Conservation (phyloP, 148 eudicot species). For the Polygonum aviculare region DNA sequence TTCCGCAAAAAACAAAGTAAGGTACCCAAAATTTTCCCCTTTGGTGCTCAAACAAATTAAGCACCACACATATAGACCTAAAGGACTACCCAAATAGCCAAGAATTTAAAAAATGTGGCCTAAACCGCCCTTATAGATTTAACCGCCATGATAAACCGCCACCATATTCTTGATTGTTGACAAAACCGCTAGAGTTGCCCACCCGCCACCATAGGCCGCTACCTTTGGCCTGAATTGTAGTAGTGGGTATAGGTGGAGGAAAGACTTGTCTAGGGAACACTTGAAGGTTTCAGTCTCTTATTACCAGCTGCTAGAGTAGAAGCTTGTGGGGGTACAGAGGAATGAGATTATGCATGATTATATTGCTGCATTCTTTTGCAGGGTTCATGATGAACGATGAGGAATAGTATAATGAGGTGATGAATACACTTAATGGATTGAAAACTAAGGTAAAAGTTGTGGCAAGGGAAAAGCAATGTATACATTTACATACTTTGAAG, state of each 20-base stretch:
- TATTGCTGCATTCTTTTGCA: not conserved
- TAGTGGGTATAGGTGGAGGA: slow-evolving; percentile 69
- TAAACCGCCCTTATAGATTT: no score
- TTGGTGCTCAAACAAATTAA: no score
- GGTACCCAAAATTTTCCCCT: no score
- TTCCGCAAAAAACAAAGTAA: no score
- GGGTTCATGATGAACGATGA: not conserved
- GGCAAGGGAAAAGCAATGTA: not conserved
- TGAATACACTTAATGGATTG: not conserved
- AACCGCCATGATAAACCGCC: no score
- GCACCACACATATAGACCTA: no score
- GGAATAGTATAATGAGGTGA: not conserved
- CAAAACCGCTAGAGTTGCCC: no score
- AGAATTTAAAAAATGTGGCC: no score
- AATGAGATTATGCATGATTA: not conserved
- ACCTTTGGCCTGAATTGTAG: no score
- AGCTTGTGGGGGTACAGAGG: not conserved
- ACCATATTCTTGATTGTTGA: no score
- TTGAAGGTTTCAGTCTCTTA: not conserved
- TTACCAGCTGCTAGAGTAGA: not conserved
- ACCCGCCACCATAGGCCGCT: no score
- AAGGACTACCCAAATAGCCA: no score
- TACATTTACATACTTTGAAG: not conserved
- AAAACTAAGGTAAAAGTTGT: not conserved
- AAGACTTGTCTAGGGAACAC: slow-evolving; percentile 21